Conservation (phyloP, 78 protist genomes). For the Cavenderia fasciculata region DNA sequence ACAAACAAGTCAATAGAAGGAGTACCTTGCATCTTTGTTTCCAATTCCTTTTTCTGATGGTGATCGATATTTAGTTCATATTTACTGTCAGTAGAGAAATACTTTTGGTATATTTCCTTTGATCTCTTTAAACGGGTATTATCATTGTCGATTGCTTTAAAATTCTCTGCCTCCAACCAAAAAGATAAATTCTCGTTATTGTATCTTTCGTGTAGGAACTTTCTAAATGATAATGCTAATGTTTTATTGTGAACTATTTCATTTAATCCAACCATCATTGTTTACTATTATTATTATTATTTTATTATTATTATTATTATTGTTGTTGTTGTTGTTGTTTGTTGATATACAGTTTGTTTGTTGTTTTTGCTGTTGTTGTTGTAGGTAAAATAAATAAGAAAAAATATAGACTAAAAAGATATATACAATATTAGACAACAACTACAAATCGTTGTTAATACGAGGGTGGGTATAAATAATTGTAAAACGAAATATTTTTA, state of each 20-base stretch:
- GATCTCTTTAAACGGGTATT: not conserved
- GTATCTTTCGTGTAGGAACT: slow-evolving; percentile 52
- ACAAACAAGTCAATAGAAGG: slow-evolving; percentile 15
- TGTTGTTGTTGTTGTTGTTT: too few relatives aligned
- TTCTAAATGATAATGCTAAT: slow-evolving; percentile 55
- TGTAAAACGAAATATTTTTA: too few relatives aligned
- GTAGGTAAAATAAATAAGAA: too few relatives aligned
- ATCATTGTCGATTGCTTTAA: not conserved
- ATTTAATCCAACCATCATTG: slow-evolving; percentile 45
- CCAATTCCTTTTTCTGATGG: slow-evolving; percentile 55
- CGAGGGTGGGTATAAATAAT: too few relatives aligned
- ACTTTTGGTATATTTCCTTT: slow-evolving; percentile 51
- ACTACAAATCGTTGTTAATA: too few relatives aligned
- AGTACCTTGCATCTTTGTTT: not conserved
- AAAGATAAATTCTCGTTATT: slow-evolving; percentile 72
- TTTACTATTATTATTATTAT: too few relatives aligned
- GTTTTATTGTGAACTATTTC: slow-evolving; percentile 43
- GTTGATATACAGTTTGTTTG: too few relatives aligned
- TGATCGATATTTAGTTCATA: slow-evolving; percentile 54
- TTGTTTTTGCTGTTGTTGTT: too few relatives aligned
- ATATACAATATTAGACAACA: too few relatives aligned
- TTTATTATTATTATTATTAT: too few relatives aligned
- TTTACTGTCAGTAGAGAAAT: slow-evolving; percentile 48
- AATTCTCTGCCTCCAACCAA: slow-evolving; percentile 74
- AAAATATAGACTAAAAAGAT: too few relatives aligned